Base-by-base conservation (phyloP, 1,139 yeast species). In the Lizanozyma gosingica region DNA sequence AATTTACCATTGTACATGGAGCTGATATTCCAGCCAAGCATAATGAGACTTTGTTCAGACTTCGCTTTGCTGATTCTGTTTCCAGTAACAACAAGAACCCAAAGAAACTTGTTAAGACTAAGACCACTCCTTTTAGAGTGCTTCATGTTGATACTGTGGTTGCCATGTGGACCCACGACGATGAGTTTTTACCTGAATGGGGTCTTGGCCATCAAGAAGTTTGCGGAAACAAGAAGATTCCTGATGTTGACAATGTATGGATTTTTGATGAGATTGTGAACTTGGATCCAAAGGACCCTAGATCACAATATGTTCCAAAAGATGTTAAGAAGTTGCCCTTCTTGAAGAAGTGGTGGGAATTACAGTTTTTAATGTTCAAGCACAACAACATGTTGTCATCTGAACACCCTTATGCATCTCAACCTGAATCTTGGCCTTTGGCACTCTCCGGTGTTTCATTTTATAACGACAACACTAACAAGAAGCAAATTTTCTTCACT, bases 381-480 rank as follows among this genome's bases (percentile, higher is more conserved):
- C 96, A 90, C 55, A 92, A 92, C 65, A 92, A 90, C 62, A 80
- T 83, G 51, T 71, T 92, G 51, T 75, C 92, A 3, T 73, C 92
- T 15, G 87, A 85, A 34, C 99, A 92, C 61, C 99, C 99, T 39
- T 94, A 86, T 67, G 96, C 97, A 6, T 86, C 97, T 3, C 83
- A 80, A 47, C 99, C 99, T 3, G 77, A 80, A 47, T 67, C 83
- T 4, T 92, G 99, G 99, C 98, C 98, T n/a, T 73, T 86, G 50
- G 76, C 94, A 37, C 63, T 83, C 41, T 77, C 86, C 14, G 99
- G 99, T 50, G 97, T 92, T 27, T 87, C 97, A 1, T 92, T 92
- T 73, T 92, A 97, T 96, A 78, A 79, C 46, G 69, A 64, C 2
- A 57, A 57, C 43, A 53, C 55, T 14, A 60, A 70, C 18, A 76